Conservation (phyloP, 768 basidiomycete genomes). For the Tylopilus plumbeoviolaceoides region DNA sequence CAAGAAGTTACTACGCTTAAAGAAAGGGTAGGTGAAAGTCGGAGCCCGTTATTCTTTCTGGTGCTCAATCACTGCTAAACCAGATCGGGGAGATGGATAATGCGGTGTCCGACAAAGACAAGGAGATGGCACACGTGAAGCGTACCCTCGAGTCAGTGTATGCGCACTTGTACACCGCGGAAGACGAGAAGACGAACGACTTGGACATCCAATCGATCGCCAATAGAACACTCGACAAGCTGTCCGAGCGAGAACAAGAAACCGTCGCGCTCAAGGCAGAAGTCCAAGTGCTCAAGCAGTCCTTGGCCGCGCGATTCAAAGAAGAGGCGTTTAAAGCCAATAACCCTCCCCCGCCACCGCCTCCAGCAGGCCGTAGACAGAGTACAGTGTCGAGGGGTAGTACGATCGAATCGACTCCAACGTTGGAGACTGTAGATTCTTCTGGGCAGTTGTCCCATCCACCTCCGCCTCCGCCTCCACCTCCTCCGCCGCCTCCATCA, state of each 20-base stretch:
- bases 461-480: constrained; percentile 29
- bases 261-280: constrained; percentile 50
- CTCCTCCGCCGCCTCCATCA: constrained; percentile 21
- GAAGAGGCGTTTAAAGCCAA: constrained; percentile 72
- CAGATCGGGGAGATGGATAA: constrained; percentile 56
- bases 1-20: constrained; percentile 75
- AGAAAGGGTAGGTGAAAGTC: constrained; percentile 47
- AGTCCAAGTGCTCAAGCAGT: constrained; percentile 46
- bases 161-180: constrained; percentile 62
- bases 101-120: constrained; percentile 51
- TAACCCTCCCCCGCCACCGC: constrained; percentile 62
- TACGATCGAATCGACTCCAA: constrained; percentile 4
- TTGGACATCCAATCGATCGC: constrained; percentile 69
- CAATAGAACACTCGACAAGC: constrained; percentile 61
- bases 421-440: constrained; percentile 7
- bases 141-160: constrained; percentile 87
- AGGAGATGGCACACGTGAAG: constrained; percentile 73
- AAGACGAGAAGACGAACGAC: constrained; percentile 43
- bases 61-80: not conserved
- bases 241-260: constrained; percentile 66
- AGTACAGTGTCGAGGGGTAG: constrained; percentile 5
- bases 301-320: constrained; percentile 47
- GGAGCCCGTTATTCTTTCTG: not conserved
- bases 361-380: constrained; percentile 28
- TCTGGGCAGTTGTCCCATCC: constrained; percentile 17